Base-by-base conservation (phyloP, 2,329 filamentous ascomycete genomes). In the Pseudocercospora musae region DNA sequence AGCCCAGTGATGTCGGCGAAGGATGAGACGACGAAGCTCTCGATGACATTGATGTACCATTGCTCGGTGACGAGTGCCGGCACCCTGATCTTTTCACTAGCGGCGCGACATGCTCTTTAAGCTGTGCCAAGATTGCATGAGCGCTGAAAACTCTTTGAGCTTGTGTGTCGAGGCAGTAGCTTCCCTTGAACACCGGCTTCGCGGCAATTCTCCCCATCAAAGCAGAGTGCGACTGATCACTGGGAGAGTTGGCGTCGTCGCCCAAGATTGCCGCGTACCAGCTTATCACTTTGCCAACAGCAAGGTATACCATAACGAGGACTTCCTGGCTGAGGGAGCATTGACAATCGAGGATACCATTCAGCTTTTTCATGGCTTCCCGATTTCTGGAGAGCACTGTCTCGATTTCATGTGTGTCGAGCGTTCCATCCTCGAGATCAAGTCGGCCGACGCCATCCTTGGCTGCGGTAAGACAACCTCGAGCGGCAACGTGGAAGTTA, bases 381-480 rank as follows among this genome's bases (percentile, higher is more conserved):
- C 59, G 53, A 23, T 62, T 62, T 6, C 48, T 31, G 15, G 48
- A 50, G n/a, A 62, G 59, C 9, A 62, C 59, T 25, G 46, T 57
- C 44, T 62, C 59, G 54, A 62, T 40, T 25, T 61, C 59, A 9
- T 40, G 29, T 8, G 29, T 55, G n/a, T 55, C 52, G n/a, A 40
- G 13, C 7, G 25, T 37, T 56, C n/a, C 52, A 31, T 46, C 6
- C 7, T 49, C 25, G 23, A 18, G 50, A 21, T 50, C 15, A 15
- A 13, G 23, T 48, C 40, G 18, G n/a, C 15, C 52, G 27, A 15
- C 40, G 7, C 52, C 52, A 33, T 31, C 50, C 18, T 55, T 55
- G 13, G 52, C 52, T 13, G 52, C 52, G 20, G 52, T 55, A 9
- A 55, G 33, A n/a, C 52, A 55, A 18, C 27, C 52, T 21, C 33